Evolutionary conservation across 352 stramenopile species (phyloP), one percentile per base, ranked within the genome.

Genomic region (Aphanomyces cochlioides): DNA sequence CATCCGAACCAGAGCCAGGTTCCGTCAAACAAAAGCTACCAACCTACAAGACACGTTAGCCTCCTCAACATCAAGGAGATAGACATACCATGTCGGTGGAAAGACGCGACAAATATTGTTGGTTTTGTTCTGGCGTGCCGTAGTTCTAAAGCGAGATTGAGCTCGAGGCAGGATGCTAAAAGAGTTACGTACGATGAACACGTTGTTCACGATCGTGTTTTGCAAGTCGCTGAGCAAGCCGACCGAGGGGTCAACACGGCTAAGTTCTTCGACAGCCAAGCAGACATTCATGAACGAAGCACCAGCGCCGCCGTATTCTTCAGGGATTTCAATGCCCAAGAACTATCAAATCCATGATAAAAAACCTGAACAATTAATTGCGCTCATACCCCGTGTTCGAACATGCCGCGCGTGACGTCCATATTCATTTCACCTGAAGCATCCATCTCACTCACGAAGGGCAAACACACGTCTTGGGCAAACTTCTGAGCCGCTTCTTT

Each of bases 1-100:
- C 97, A 78, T 99, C 97, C 64, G 89, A 98, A 7, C 97, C 97
- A 3, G 90, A 97, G 7, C 85, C 91, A 15, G 92, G 84, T 76
- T 99, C 97, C 13, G 81, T 97, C 64, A 99, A 78, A 78, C 94
- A 98, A 78, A 99, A 99, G 72, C 89, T 96, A 15, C 95, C 97
- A 69, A 99, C 91, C 79, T 97, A 73, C 45, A 28, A 28, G 28
- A 28, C 28, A 28, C 28, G 28, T 28, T 2, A 28, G 28, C 28
- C 28, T 28, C 2, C 28, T 28, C 28, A 28, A 28, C 2, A 2
- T 28, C 2, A 0, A 28, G 2, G 28, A 28, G 38, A 28, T 47
- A 57, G 17, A 60, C 78, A 21, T 65, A 90, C 84, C 84, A 90
- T 92, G 45, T 92, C 84, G 7, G 84, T 84, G 67, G 82, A 87